Evolutionary conservation across 176 grass and related monocot genomes (phyloP).

Genomic region (Pontederia crassipes): DNA sequence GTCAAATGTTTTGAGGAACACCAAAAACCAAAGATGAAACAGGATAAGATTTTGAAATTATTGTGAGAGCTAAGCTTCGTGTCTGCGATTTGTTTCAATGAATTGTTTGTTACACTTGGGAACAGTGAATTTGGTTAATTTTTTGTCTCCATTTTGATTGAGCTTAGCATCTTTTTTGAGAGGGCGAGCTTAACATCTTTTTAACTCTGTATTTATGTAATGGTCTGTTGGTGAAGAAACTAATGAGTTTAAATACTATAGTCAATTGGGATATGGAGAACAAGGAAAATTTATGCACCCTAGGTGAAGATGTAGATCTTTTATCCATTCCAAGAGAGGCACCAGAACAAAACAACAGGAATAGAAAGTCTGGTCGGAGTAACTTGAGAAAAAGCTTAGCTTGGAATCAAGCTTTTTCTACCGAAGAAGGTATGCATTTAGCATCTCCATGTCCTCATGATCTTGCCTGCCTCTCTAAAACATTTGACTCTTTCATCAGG

Average conservation of each 20-base stretch:
- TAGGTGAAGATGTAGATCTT: slow-evolving; percentile 10
- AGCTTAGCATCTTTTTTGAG: not conserved
- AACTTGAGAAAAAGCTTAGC: slow-evolving; percentile 87
- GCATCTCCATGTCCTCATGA: not conserved
- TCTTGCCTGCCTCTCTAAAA: not conserved
- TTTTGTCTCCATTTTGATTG: too few relatives aligned
- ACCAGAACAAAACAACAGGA: slow-evolving; percentile 14
- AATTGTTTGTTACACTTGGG: too few relatives aligned
- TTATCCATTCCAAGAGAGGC: not conserved
- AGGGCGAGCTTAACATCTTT: too few relatives aligned
- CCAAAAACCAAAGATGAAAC: too few relatives aligned
- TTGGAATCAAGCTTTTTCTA: slow-evolving; percentile 87
- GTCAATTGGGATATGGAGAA: slow-evolving; percentile 22
- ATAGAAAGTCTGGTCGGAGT: slow-evolving; percentile 34
- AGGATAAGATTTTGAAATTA: too few relatives aligned
- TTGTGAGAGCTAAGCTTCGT: too few relatives aligned
- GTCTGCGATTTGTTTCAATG: too few relatives aligned
- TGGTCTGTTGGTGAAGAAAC: not conserved
- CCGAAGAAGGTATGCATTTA: slow-evolving; percentile 44
- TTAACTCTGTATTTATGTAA: not conserved
- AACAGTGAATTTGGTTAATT: too few relatives aligned
- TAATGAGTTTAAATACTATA: not conserved
- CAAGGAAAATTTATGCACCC: slow-evolving; percentile 35
- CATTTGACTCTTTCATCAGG: slow-evolving; percentile 27
- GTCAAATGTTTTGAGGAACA: too few relatives aligned